These are phyloP conservation scores for Penicillium sp. DNA, from an alignment of 2,329 filamentous ascomycete species.

Conservation along the genomic window DNA sequence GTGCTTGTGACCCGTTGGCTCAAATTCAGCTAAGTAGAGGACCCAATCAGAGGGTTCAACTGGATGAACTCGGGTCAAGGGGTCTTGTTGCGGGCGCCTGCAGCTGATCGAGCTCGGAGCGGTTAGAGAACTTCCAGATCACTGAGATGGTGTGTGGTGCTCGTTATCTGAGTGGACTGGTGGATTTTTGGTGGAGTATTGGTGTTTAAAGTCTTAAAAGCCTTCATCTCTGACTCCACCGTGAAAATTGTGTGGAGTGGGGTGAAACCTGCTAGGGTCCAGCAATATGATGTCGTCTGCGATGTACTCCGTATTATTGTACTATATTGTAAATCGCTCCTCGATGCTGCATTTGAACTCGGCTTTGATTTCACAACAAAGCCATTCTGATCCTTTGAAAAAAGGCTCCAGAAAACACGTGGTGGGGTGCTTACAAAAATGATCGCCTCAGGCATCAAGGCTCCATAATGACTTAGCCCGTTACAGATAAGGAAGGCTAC, in stretches of 20 bases:
- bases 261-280: conserved; percentile 1
- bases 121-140: neutral
- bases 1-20: conserved; percentile 18
- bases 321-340: neutral
- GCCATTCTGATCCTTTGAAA: neutral
- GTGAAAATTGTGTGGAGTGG: conserved; percentile 2
- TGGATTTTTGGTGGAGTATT: conserved; percentile 4
- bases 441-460: neutral
- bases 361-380: neutral
- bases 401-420: neutral
- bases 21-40: conserved; percentile 10
- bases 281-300: neutral
- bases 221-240: conserved; percentile 3
- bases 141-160: neutral
- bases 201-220: neutral
- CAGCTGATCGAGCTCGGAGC: neutral
- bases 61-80: neutral
- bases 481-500: conserved; percentile 3
- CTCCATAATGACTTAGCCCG: neutral
- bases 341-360: neutral
- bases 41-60: conserved; percentile 17
- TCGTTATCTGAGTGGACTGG: conserved; percentile 1
- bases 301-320: neutral
- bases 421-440: neutral
- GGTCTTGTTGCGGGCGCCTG: neutral